Base-by-base conservation (phyloP, 164 flowering plant species). In the Magnolia kwangsiensis region DNA sequence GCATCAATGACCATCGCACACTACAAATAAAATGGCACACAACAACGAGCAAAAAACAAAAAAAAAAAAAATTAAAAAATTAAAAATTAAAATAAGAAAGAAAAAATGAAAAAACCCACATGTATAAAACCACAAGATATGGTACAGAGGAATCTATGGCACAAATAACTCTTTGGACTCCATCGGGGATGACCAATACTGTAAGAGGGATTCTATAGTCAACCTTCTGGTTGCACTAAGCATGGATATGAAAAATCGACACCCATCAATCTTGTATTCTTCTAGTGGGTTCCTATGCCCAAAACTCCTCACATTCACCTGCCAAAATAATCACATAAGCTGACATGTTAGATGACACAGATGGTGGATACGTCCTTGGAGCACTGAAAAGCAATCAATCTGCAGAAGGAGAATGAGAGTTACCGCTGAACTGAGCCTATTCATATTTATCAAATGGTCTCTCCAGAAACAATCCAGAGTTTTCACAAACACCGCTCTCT, bases 201-300 rank as follows among this genome's bases (percentile, higher is more conserved):
- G 91, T 70, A 90, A 76, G 51, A 96, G 87, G n/a, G 98, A 85
- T 84, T 92, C 97, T 31, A 94, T 89, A 14, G 97, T 89, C 63
- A 91, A 78, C 79, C 96, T 89, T 73, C 98, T 84, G 20, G 90
- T 92, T 49, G 96, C 93, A 84, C 96, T 90, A 70, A 94, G 97
- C 98, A 96, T 94, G 5, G 98, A 92, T 70, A 96, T 93, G 88
- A 94, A 96, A 81, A 94, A 96, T 63, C 93, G 86, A 77, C 95
- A 96, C 8, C 99, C 99, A 85, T 96, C 99, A 66, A 96, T 94
- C 82, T 96, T 94, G 85, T 94, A 96, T 79, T 96, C 97, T 81
- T 96, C 99, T 7, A 96, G 94, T 29, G 99, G 99, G 82, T 96
- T 90, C 74, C 98, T 83, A 79, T 92, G 92, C 77, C 97, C 99